phyloP scores from a whole-genome alignment of 2,329 filamentous ascomycete genomes.

The Fusarium buxicola region DNA sequence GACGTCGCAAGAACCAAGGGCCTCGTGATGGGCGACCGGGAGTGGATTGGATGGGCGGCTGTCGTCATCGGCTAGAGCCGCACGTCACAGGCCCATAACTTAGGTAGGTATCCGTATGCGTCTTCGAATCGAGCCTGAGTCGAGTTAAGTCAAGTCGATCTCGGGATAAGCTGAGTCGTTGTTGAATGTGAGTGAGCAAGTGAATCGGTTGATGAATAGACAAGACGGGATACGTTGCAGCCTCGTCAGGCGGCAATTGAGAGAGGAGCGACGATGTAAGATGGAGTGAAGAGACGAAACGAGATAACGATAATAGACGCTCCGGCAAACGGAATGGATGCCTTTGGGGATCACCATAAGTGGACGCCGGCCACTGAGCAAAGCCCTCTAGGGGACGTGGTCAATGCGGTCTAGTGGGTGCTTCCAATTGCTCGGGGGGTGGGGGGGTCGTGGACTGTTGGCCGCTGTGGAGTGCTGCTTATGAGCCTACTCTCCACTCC shows the following conservation, averaged over 20 bases:
- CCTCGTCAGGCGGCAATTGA: conserved; percentile 24
- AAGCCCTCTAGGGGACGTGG: conserved; percentile 21
- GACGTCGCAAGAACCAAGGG: conserved; percentile 38
- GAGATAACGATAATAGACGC: conserved; percentile 20
- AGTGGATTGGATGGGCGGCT: conserved; percentile 40
- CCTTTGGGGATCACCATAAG: conserved; percentile 15
- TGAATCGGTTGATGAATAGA: background rate
- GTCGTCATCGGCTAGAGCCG: conserved; percentile 47
- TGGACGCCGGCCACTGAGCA: conserved; percentile 2
- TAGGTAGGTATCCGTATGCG: conserved; percentile 23
- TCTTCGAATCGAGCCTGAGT: conserved; percentile 13
- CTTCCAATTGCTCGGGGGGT: conserved; percentile 17
- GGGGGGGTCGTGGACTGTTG: conserved; percentile 1
- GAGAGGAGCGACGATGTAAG: conserved; percentile 4
- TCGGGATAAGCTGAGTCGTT: background rate
- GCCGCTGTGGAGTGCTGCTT: background rate
- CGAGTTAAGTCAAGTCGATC: conserved; percentile 5
- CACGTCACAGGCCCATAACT: conserved; percentile 39
- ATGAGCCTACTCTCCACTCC: conserved; percentile 1
- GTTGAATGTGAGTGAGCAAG: background rate
- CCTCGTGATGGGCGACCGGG: conserved; percentile 45
- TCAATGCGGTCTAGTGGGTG: conserved; percentile 22
- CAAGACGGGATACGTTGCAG: background rate
- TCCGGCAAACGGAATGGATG: conserved; percentile 21
- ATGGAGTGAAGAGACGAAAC: background rate